Base-by-base conservation (phyloP, 441 rosid species). In the Hura crepitans region DNA sequence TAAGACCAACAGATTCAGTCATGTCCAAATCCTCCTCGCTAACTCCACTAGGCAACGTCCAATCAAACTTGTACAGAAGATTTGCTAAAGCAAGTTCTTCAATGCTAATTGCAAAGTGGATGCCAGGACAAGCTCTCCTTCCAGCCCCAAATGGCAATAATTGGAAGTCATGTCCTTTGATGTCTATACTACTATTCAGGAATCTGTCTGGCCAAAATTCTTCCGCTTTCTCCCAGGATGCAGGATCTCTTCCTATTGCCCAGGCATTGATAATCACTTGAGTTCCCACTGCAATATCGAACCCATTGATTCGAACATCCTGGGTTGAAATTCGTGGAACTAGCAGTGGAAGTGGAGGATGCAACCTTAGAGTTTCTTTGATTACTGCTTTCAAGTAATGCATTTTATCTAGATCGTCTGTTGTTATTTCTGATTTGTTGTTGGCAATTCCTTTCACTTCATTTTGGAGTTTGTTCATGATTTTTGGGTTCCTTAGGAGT, bases 141-240 rank as follows among this genome's bases (percentile, higher is more conserved):
- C 84, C 86, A 2, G 75, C 68, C 18, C 82, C 86, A 37, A 81
- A 79, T 2, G 82, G 86, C 20, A 83, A 59, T 27, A 65, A 57
- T 58, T 78, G 68, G 47, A 71, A 81, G 57, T 79, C n/a, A 18
- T 75, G 81, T 8, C 86, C 86, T 68, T 49, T 81, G 39, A 70
- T 61, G 62, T 79, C 83, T n/a, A 75, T n/a, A 0, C 64, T 18
- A 30, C 65, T 70, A n/a, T 70, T 77, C 74, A 68, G 58, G 67
- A 85, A 87, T 67, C 89, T 87, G 70, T 83, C 86, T 0, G 84
- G 87, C 20, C 57, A 5, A 68, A 85, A 81, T 42, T 78, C 81
- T 35, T 80, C 78, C 15, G 87, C 75, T 9, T 79, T 70, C 22
- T 78, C 70, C 87, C 87, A 78, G 11, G 30, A 18, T 27, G 28